These are phyloP conservation scores for Cadophora sp. DNA, from an alignment of 2,329 filamentous ascomycete genomes.

Conservation along the genomic window DNA sequence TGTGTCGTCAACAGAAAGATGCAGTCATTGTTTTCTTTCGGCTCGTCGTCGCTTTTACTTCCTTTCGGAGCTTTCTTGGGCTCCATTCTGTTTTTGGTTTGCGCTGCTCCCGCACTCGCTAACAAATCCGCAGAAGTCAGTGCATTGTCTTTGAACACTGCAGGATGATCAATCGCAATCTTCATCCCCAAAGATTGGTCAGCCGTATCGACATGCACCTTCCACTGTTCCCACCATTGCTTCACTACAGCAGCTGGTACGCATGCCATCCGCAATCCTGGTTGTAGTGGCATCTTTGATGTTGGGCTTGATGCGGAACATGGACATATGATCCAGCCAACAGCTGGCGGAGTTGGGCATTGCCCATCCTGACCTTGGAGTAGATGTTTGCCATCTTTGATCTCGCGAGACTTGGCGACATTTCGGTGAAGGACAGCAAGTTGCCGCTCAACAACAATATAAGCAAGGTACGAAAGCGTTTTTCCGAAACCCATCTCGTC, in stretches of 20 bases:
- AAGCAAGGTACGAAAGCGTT: conserved; percentile 54
- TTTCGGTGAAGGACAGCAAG: conserved; percentile 27
- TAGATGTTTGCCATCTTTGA: conserved; percentile 22
- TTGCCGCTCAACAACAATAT: conserved; percentile 45
- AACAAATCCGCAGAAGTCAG: not conserved
- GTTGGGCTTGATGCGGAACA: conserved; percentile 29
- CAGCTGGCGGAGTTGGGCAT: conserved; percentile 19
- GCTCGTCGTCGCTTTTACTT: conserved; percentile 10
- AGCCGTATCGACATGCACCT: conserved; percentile 29
- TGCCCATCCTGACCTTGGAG: not conserved
- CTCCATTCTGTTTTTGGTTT: conserved; percentile 13
- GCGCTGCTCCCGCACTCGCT: not conserved
- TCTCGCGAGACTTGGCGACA: conserved; percentile 16
- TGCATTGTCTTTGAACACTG: not conserved
- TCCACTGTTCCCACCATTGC: conserved; percentile 31
- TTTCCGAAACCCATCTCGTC: conserved; percentile 67
- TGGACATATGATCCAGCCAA: conserved; percentile 34
- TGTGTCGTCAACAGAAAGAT: conserved; percentile 29
- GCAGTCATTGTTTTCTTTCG: conserved; percentile 25
- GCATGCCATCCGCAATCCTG: conserved; percentile 30
- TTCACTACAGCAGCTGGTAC: conserved; percentile 29
- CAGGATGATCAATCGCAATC: conserved; percentile 25
- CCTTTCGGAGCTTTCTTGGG: not conserved
- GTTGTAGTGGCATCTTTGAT: conserved; percentile 25
- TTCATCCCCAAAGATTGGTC: conserved; percentile 20